Percentiles rank a stretch among this genome's conserved stretches.
Conservation (phyloP, 108 stramenopile genomes). For the Fistulifera pelliculosa region DNA sequence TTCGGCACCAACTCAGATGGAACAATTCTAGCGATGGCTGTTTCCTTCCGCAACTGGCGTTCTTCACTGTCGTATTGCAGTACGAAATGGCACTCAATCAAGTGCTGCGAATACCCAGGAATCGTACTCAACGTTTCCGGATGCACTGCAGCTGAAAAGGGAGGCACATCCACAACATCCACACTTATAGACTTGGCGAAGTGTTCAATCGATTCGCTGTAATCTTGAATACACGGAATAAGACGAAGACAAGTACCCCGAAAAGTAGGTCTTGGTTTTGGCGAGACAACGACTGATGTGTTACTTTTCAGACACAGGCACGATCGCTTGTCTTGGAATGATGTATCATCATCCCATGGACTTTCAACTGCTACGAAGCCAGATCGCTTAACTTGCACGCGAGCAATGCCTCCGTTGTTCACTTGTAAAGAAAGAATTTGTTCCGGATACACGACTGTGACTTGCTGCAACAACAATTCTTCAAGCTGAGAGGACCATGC, state of each 20-base stretch:
- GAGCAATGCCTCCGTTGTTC: conserved; percentile 5
- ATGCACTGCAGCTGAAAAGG: too few relatives aligned
- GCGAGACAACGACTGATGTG: not conserved
- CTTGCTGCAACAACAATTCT: conserved; percentile 56
- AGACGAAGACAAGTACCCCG: not conserved
- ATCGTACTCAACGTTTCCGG: too few relatives aligned
- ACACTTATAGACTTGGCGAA: too few relatives aligned
- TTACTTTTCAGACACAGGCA: not conserved
- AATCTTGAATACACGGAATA: too few relatives aligned
- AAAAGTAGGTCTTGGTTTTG: not conserved
- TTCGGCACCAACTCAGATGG: not conserved
- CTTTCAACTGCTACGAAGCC: not conserved
- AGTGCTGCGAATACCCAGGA: too few relatives aligned
- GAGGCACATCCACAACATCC: too few relatives aligned
- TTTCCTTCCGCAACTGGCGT: too few relatives aligned
- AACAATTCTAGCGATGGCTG: not conserved
- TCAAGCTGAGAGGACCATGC: conserved; percentile 47
- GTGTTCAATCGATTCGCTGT: too few relatives aligned
- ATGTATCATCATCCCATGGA: not conserved
- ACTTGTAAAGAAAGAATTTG: conserved; percentile 43
- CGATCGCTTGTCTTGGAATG: too few relatives aligned
- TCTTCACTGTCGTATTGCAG: too few relatives aligned
- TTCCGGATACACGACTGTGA: conserved; percentile 49
- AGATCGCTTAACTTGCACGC: conserved; percentile 20
- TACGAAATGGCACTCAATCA: too few relatives aligned